Evolutionary conservation across 257 asterid genomes (phyloP).

Genomic region (Mentha longifolia): DNA sequence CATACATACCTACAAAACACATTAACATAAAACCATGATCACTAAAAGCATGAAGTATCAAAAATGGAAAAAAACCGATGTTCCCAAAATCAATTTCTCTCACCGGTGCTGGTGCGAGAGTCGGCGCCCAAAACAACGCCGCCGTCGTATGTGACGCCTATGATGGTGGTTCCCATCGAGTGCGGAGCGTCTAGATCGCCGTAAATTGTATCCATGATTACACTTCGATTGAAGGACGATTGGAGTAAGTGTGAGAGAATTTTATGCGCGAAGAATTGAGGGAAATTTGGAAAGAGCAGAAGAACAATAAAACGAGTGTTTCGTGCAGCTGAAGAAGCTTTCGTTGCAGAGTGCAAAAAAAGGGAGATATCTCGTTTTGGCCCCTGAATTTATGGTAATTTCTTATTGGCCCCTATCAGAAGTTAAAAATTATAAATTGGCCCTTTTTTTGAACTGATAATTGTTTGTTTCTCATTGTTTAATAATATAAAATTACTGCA

Average conservation of each 20-base stretch:
- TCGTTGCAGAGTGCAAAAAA: neutral
- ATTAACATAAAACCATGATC: neutral
- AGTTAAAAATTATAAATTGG: neutral
- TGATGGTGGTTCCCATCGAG: slow-evolving; percentile 92
- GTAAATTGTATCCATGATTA: slow-evolving; percentile 52
- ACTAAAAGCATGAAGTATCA: neutral
- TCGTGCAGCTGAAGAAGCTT: slow-evolving; percentile 40
- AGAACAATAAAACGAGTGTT: slow-evolving; percentile 10
- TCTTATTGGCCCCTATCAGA: slow-evolving; percentile 1
- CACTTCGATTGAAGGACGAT: slow-evolving; percentile 26
- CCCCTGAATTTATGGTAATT: neutral
- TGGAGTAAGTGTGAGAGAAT: slow-evolving; percentile 4
- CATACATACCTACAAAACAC: slow-evolving; percentile 68
- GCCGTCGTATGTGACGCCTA: slow-evolving; percentile 88
- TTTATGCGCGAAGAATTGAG: neutral
- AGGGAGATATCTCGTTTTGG: neutral
- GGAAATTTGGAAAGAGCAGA: neutral
- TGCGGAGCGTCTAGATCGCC: slow-evolving; percentile 67
- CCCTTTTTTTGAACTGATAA: neutral
- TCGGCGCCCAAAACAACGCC: slow-evolving; percentile 95
- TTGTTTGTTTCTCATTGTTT: no score
- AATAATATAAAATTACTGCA: no score
- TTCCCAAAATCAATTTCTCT: neutral
- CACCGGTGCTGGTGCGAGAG: slow-evolving; percentile 96
- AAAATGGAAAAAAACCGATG: neutral